Percentiles rank a stretch among this genome's conserved stretches.
Conservation (phyloP, 2,329 filamentous ascomycete genomes). For the Talaromyces amestolkiae region DNA sequence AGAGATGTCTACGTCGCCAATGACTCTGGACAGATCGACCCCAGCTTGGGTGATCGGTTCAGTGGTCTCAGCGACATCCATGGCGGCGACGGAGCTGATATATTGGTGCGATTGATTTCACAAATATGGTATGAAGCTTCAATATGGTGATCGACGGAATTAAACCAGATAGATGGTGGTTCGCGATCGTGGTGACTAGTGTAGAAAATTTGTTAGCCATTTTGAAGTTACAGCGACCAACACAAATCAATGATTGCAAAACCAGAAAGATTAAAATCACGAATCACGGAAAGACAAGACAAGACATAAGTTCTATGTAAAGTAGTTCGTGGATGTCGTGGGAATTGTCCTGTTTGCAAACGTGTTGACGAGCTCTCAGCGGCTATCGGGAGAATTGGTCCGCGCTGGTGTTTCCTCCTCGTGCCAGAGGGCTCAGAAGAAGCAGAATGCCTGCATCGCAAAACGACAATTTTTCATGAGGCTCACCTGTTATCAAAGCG, state of each 20-base stretch:
- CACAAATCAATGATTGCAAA: neutral
- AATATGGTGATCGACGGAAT: neutral
- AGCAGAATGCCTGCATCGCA: conserved; percentile 4
- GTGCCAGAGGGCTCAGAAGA: neutral
- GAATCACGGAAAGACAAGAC: neutral
- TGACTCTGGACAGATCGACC: conserved; percentile 34
- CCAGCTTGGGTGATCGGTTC: conserved; percentile 35
- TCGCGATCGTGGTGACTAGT: neutral
- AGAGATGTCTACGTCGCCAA: conserved; percentile 36
- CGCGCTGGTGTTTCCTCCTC: conserved; percentile 2
- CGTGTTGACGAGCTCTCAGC: conserved; percentile 11
- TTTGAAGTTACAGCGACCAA: neutral
- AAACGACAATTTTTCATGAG: conserved; percentile 21
- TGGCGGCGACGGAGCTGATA: conserved; percentile 22
- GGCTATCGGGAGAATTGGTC: conserved; percentile 4
- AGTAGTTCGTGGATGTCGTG: neutral
- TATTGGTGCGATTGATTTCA: neutral
- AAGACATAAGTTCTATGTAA: too few species aligned
- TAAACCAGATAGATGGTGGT: neutral
- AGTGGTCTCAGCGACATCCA: conserved; percentile 42
- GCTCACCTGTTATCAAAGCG: conserved; percentile 42
- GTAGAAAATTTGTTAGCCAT: conserved; percentile 2
- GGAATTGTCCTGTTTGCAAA: neutral
- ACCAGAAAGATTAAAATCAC: neutral
- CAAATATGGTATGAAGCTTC: too few species aligned